phyloP scores from a whole-genome alignment of 2,329 filamentous ascomycete genomes.

The Ustilaginoidea virens region DNA sequence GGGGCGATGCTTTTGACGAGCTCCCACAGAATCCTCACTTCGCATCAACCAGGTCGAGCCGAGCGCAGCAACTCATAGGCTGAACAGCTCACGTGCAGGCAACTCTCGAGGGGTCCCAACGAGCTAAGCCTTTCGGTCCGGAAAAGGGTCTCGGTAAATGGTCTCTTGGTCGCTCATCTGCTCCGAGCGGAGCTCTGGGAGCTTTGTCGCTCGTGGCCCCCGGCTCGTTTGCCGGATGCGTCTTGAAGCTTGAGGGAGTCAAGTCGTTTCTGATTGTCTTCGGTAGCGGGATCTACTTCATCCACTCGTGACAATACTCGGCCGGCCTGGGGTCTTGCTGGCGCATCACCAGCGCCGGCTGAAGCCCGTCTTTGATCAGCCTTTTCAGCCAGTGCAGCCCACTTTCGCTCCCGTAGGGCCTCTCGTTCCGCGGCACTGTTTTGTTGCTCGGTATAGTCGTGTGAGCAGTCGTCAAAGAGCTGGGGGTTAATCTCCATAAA shows the following conservation, averaged over 20 bases:
- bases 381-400: slow-evolving; percentile 72
- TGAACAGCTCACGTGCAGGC: no score
- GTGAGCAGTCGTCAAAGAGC: slow-evolving; percentile 95
- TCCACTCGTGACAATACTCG: slow-evolving; percentile 39
- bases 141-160: no score
- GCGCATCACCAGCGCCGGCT: slow-evolving; percentile 16
- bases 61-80: no score
- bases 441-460: slow-evolving; percentile 94
- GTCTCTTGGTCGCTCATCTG: slow-evolving; percentile 23
- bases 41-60: no score
- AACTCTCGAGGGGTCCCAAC: no score
- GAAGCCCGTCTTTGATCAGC: slow-evolving; percentile 51
- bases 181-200: slow-evolving; percentile 39
- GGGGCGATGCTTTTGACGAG: no score
- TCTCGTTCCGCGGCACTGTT: slow-evolving; percentile 80
- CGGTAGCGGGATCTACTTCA: slow-evolving; percentile 63
- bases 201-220: slow-evolving; percentile 42
- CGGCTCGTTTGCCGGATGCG: slow-evolving; percentile 42
- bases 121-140: no score
- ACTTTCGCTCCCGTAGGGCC: slow-evolving; percentile 67
- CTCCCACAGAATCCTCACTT: no score
- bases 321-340: slow-evolving; percentile 21
- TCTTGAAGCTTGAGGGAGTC: slow-evolving; percentile 87
- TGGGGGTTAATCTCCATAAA: slow-evolving; percentile 99
- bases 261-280: slow-evolving; percentile 74